These are phyloP conservation scores for Aspergillus quadricinctus DNA, from an alignment of 2,329 filamentous ascomycete genomes.

Conservation along the genomic window DNA sequence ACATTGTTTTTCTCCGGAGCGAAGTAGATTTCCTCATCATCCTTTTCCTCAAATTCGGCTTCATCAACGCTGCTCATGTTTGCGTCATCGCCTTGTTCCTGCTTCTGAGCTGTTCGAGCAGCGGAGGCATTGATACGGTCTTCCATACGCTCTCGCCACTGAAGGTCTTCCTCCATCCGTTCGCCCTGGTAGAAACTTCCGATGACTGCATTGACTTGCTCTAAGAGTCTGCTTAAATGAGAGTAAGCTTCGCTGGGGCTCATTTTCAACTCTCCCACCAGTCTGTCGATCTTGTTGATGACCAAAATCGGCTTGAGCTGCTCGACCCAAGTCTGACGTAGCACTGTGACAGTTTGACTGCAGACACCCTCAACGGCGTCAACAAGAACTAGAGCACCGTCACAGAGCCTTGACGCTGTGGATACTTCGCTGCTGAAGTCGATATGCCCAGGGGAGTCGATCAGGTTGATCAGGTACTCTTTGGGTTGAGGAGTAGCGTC, in stretches of 20 bases:
- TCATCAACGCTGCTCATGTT: conserved; percentile 47
- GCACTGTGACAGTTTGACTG: conserved; percentile 95
- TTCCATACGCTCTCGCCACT: conserved; percentile 92
- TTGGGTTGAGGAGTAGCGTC: conserved; percentile 67
- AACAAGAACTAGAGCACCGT: conserved; percentile 89
- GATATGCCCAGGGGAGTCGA: conserved; percentile 96
- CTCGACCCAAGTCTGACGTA: conserved; percentile 92
- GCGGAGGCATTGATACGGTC: conserved; percentile 71
- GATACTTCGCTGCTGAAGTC: conserved; percentile 99
- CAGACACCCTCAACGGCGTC: conserved; percentile 98
- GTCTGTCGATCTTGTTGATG: conserved; percentile 96
- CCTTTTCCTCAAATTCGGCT: conserved; percentile 75
- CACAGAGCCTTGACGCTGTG: conserved; percentile 87
- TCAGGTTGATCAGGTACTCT: conserved; percentile 94
- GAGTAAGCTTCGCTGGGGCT: conserved; percentile 83
- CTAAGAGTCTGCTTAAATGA: conserved; percentile 81
- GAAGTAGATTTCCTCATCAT: conserved; percentile 97
- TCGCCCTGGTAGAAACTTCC: conserved; percentile 98
- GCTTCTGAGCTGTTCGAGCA: conserved; percentile 48
- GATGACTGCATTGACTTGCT: conserved; percentile 95
- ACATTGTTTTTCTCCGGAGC: conserved; percentile 98
- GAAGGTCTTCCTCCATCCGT: conserved; percentile 95
- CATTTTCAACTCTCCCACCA: conserved; percentile 93
- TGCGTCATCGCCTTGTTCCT: conserved; percentile 41
- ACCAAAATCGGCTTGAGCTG: conserved; percentile 91